A percentile compares a stretch with the other conserved stretches of the same genome.
Conservation (phyloP, 129 eudicot species). For the Artemisia annua region DNA sequence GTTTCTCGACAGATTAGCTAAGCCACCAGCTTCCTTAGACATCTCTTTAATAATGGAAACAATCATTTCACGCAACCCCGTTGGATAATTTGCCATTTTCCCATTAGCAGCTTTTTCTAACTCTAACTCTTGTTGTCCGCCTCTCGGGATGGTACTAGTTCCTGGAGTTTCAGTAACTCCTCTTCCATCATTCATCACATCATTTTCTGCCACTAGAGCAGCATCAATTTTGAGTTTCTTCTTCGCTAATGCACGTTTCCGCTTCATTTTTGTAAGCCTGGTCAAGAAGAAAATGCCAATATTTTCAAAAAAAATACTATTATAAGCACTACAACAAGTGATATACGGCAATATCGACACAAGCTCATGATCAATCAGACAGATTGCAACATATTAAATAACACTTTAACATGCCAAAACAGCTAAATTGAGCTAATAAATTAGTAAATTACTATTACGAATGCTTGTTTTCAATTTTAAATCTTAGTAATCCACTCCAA, state of each 20-base stretch:
- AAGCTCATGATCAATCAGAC: neutral
- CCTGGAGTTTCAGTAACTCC: constrained; percentile 28
- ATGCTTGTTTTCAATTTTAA: neutral
- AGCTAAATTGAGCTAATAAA: no score
- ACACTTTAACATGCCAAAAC: no score
- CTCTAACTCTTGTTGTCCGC: constrained; percentile 5
- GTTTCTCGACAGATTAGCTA: constrained; percentile 54
- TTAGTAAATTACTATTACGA: neutral
- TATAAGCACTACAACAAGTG: neutral
- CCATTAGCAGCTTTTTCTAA: neutral
- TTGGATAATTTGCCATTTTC: constrained; percentile 36
- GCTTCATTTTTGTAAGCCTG: constrained; percentile 52
- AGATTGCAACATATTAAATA: no score
- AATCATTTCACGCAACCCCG: constrained; percentile 49
- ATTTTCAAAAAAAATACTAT: neutral
- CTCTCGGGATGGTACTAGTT: constrained; percentile 23
- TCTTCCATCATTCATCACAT: constrained; percentile 30
- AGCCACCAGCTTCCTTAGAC: constrained; percentile 43
- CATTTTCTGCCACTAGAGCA: constrained; percentile 31
- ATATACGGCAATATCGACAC: constrained; percentile 6
- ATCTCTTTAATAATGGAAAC: constrained; percentile 35
- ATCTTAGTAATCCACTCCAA: neutral
- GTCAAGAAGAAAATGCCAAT: constrained; percentile 10
- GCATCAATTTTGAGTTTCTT: constrained; percentile 30
- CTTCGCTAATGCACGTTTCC: constrained; percentile 47